These are phyloP conservation scores for Pyrus hybrid DNA, from an alignment of 331 rosid species.

Conservation along the genomic window DNA sequence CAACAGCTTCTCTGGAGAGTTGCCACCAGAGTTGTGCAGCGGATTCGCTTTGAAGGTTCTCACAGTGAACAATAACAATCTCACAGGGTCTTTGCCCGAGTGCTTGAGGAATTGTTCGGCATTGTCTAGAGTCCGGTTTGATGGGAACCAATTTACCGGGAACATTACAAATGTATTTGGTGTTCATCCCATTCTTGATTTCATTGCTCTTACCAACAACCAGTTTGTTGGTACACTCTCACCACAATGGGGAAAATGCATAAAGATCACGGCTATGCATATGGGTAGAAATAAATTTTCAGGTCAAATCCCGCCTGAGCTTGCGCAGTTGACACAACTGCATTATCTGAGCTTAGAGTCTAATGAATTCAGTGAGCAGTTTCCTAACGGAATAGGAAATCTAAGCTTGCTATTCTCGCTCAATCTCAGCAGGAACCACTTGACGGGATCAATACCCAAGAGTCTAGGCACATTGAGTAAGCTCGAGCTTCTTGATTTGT, in stretches of 20 bases:
- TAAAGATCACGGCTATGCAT: conserved; percentile 29
- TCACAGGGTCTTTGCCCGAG: conserved; percentile 20
- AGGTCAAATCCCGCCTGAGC: conserved; percentile 31
- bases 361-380: conserved; percentile 15
- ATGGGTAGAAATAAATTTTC: conserved; percentile 35
- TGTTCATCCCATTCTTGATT: not conserved
- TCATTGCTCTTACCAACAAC: conserved; percentile 5
- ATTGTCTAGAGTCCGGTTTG: conserved; percentile 14
- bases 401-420: conserved; percentile 25
- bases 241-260: conserved; percentile 13
- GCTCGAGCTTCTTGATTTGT: conserved; percentile 36
- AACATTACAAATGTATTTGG: conserved; percentile 22
- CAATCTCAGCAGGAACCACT: conserved; percentile 43
- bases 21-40: conserved; percentile 18
- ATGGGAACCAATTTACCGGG: conserved; percentile 12
- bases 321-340: not conserved
- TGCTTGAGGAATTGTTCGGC: conserved; percentile 25
- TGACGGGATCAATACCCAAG: conserved; percentile 39
- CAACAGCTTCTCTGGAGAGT: conserved; percentile 25
- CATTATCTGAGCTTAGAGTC: not conserved
- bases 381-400: conserved; percentile 44
- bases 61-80: conserved; percentile 16
- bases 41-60: not conserved
- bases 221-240: conserved; percentile 22
- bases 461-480: conserved; percentile 17